Evolutionary conservation across 2,329 filamentous ascomycete genomes (phyloP).

Genomic region (Talaromyces amestolkiae): DNA sequence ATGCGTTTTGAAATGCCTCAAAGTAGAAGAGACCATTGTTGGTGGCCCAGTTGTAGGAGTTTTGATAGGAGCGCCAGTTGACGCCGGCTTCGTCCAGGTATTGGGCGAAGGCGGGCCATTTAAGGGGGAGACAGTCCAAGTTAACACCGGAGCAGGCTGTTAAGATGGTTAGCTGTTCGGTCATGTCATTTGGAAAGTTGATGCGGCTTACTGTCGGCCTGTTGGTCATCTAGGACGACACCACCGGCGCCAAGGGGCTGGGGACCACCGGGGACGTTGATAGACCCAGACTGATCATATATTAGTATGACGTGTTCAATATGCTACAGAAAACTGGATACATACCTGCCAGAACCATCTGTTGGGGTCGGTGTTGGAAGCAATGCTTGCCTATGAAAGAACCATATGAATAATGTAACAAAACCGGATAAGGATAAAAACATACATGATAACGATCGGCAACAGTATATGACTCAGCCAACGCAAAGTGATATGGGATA

Average conservation of each 20-base stretch:
- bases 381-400: background rate
- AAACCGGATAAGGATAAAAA: background rate
- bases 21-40: constrained; percentile 57
- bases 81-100: constrained; percentile 50
- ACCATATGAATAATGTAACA: background rate
- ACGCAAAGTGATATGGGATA: constrained; percentile 15
- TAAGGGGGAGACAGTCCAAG: constrained; percentile 54
- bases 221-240: constrained; percentile 15
- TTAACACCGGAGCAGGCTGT: constrained; percentile 44
- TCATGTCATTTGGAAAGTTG: background rate
- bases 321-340: background rate
- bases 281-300: constrained; percentile 1
- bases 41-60: constrained; percentile 50
- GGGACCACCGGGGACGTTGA: constrained; percentile 13
- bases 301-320: background rate
- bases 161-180: background rate
- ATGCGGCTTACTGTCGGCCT: background rate
- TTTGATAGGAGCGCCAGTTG: constrained; percentile 53
- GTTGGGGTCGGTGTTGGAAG: constrained; percentile 17
- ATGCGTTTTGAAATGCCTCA: constrained; percentile 50
- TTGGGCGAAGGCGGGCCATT: constrained; percentile 54
- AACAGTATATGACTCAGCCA: constrained; percentile 15
- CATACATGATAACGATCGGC: constrained; percentile 16
- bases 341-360: constrained; percentile 15
- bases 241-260: constrained; percentile 14